These are phyloP conservation scores for Yamadazyma atmosphaerica DNA, from an alignment of 1,139 yeast genomes.

Conservation along the genomic window DNA sequence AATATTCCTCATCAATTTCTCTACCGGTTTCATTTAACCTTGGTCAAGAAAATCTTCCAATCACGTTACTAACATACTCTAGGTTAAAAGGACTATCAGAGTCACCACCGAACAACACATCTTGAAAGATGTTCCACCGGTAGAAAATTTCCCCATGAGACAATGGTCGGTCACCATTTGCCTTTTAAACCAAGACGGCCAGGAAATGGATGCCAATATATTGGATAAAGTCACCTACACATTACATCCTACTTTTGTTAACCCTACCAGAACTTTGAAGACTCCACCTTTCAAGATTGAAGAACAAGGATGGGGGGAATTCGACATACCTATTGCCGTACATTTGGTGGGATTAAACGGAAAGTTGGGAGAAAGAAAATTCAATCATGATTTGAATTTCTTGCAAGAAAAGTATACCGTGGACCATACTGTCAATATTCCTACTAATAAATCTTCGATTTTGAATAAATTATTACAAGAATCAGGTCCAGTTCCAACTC, in stretches of 20 bases:
- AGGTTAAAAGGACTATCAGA: conserved; percentile 84
- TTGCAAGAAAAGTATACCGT: conserved; percentile 71
- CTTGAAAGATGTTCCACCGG: conserved; percentile 81
- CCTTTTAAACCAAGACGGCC: conserved; percentile 76
- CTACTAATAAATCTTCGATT: conserved; percentile 69
- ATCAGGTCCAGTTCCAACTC: conserved; percentile 75
- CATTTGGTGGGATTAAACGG: conserved; percentile 66
- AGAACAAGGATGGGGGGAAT: conserved; percentile 99
- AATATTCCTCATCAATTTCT: no score
- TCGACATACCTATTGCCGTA: conserved; percentile 80
- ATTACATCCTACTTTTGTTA: conserved; percentile 91
- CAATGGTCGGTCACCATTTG: conserved; percentile 83
- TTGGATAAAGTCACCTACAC: conserved; percentile 92
- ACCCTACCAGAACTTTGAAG: conserved; percentile 80
- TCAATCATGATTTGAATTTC: conserved; percentile 89
- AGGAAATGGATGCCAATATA: conserved; percentile 81
- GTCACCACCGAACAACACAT: conserved; percentile 86
- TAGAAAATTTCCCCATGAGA: conserved; percentile 94
- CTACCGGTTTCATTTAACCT: no score
- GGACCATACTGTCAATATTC: conserved; percentile 76
- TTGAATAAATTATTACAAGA: conserved; percentile 73
- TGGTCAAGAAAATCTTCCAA: no score
- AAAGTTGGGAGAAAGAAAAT: conserved; percentile 82
- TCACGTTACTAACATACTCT: conserved; percentile 17
- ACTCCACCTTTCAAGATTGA: conserved; percentile 86